phyloP scores from a whole-genome alignment of 2,329 filamentous ascomycete genomes.

The Ceratocystis lukuohia region DNA sequence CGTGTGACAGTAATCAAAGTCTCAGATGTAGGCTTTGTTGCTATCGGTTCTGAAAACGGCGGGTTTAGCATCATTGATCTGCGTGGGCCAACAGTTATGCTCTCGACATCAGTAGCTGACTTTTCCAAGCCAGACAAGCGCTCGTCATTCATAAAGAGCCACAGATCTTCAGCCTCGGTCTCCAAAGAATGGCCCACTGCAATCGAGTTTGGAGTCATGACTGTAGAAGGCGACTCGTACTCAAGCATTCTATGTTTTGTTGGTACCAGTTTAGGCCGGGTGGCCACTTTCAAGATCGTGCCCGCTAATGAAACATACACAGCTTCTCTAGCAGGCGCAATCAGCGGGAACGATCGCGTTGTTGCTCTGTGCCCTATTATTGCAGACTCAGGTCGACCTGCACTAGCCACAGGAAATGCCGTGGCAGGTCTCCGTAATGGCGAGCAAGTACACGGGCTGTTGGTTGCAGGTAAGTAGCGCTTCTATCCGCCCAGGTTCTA shows the following conservation, averaged over 20 bases:
- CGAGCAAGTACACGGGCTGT: conserved; percentile 59
- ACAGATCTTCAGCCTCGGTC: conserved; percentile 22
- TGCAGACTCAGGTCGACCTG: conserved; percentile 60
- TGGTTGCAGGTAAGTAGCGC: conserved; percentile 52
- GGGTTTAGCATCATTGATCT: conserved; percentile 73
- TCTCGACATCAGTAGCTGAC: conserved; percentile 56
- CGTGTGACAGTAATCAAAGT: conserved; percentile 66
- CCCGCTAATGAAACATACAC: conserved; percentile 62
- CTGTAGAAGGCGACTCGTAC: conserved; percentile 82
- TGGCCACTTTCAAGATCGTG: conserved; percentile 82
- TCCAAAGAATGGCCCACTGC: conserved; percentile 61
- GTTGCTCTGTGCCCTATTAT: conserved; percentile 70
- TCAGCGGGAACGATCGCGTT: conserved; percentile 53
- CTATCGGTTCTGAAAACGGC: conserved; percentile 71
- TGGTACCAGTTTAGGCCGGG: conserved; percentile 70
- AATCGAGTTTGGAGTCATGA: conserved; percentile 89
- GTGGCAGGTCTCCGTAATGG: conserved; percentile 69
- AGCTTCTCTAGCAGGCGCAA: conserved; percentile 56
- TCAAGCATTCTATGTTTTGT: conserved; percentile 90
- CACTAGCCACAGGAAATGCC: conserved; percentile 58
- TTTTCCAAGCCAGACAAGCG: conserved; percentile 66
- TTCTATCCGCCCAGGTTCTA: too few species aligned
- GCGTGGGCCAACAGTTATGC: conserved; percentile 73
- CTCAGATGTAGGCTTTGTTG: conserved; percentile 88
- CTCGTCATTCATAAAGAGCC: conserved; percentile 50